phyloP scores from a whole-genome alignment of 2,329 filamentous ascomycete genomes.

The Geosmithia flava region DNA sequence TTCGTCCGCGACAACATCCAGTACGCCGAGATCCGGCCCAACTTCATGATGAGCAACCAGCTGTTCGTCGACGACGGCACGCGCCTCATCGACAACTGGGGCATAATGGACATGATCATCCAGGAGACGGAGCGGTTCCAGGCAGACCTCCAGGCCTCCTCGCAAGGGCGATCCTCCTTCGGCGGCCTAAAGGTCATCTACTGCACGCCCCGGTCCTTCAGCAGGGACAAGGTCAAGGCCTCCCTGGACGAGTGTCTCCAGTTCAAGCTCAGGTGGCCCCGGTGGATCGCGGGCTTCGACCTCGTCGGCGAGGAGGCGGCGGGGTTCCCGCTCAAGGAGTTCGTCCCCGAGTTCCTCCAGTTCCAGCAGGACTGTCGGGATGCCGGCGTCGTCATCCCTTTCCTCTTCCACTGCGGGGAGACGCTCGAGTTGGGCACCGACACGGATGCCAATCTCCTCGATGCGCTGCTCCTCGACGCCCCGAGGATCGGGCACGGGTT shows the following conservation, averaged over 20 bases:
- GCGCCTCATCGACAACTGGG: conserved; percentile 36
- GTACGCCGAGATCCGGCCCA: conserved; percentile 60
- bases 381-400: conserved; percentile 46
- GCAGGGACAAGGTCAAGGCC: conserved; percentile 27
- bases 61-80: conserved; percentile 46
- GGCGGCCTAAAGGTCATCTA: conserved; percentile 60
- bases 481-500: conserved; percentile 67
- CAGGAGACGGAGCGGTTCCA: conserved; percentile 39
- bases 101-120: conserved; percentile 49
- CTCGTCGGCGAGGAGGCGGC: conserved; percentile 56
- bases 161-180: conserved; percentile 30
- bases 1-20: conserved; percentile 55
- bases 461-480: conserved; percentile 52
- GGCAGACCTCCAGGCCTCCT: conserved; percentile 13
- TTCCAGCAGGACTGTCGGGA: conserved; percentile 40
- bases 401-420: conserved; percentile 68
- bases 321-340: conserved; percentile 45
- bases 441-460: conserved; percentile 55
- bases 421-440: conserved; percentile 54
- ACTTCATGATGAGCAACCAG: conserved; percentile 52
- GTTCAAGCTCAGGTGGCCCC: conserved; percentile 6
- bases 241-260: conserved; percentile 49
- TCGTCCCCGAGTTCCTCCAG: conserved; percentile 39
- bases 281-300: conserved; percentile 43
- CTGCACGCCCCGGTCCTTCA: conserved; percentile 53